Evolutionary conservation across 1,284 basidiomycete species (phyloP).

Genomic region (Cutaneotrichosporon dermatis): DNA sequence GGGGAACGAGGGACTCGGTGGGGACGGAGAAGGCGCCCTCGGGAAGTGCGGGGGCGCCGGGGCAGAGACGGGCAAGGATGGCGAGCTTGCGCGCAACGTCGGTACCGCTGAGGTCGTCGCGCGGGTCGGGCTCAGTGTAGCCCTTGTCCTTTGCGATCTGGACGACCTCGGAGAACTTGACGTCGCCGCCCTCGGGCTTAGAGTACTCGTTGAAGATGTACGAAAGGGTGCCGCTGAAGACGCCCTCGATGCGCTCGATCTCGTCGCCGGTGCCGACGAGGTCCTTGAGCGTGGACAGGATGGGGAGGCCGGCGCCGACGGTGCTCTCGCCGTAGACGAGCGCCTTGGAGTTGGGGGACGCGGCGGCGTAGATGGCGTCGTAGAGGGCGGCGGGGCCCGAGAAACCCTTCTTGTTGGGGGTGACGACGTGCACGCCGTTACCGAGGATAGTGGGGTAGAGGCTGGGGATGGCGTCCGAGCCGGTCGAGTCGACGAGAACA

Average conservation of each 20-base stretch:
- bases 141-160: slow-evolving; percentile 83
- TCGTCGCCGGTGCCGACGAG: slow-evolving; percentile 88
- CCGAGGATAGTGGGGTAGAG: slow-evolving; percentile 78
- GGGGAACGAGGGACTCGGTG: slow-evolving; percentile 81
- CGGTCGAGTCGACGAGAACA: slow-evolving; percentile 90
- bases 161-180: slow-evolving; percentile 82
- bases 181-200: slow-evolving; percentile 43
- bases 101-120: slow-evolving; percentile 90
- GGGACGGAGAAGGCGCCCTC: slow-evolving; percentile 73
- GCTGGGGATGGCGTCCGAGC: slow-evolving; percentile 74
- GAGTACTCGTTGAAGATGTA: slow-evolving; percentile 99
- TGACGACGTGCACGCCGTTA: slow-evolving; percentile 80
- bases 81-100: slow-evolving; percentile 97
- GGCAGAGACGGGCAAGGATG: slow-evolving; percentile 79
- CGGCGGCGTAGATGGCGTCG: slow-evolving; percentile 59
- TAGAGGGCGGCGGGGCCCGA: slow-evolving; percentile 72
- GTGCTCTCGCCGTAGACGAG: slow-evolving; percentile 86
- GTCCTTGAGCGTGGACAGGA: slow-evolving; percentile 87
- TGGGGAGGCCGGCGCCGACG: slow-evolving; percentile 91
- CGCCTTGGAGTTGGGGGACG: slow-evolving; percentile 54
- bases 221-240: slow-evolving; percentile 84
- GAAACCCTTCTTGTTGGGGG: slow-evolving; percentile 97
- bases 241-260: slow-evolving; percentile 56
- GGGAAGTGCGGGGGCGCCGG: slow-evolving; percentile 51
- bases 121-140: slow-evolving; percentile 96